Conservation (phyloP, 495 filamentous ascomycete genomes). For the Xylaria venustula region DNA sequence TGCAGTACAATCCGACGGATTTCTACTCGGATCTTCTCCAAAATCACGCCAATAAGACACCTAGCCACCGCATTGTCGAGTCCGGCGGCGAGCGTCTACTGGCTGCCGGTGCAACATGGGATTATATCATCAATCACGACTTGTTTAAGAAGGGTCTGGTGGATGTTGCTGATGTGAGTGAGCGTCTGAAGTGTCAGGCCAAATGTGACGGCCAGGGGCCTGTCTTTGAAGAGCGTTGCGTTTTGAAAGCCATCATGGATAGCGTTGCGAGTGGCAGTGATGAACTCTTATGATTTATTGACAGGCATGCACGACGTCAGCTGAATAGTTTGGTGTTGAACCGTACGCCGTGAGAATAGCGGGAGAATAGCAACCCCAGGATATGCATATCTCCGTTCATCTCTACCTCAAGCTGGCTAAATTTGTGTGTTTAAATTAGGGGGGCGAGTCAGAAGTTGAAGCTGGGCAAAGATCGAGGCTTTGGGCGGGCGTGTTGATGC, state of each 20-base stretch:
- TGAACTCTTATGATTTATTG: conserved; percentile 60
- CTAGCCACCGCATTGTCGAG: conserved; percentile 67
- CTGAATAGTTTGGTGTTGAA: not conserved
- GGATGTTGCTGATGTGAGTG: conserved; percentile 76
- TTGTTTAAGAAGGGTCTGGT: conserved; percentile 78
- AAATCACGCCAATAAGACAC: conserved; percentile 56
- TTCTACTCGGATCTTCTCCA: conserved; percentile 59
- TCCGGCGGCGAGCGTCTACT: conserved; percentile 76
- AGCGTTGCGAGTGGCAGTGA: conserved; percentile 72
- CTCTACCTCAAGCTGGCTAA: not conserved
- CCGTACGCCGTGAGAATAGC: not conserved
- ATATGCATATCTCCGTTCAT: not conserved
- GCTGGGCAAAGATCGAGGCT: not conserved
- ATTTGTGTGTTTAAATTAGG: not conserved
- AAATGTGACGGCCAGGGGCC: conserved; percentile 89
- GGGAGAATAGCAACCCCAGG: too few relatives aligned
- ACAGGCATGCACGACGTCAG: not conserved
- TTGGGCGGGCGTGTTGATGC: not conserved
- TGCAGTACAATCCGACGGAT: conserved; percentile 72
- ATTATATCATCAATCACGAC: conserved; percentile 81
- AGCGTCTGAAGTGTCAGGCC: conserved; percentile 70
- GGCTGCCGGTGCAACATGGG: conserved; percentile 83
- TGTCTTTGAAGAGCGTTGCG: conserved; percentile 77
- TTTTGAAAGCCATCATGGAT: conserved; percentile 73
- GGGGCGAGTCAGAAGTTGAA: not conserved